Evolutionary conservation across 1,284 basidiomycete genomes (phyloP).

Genomic region (Trichosporon sp.): DNA sequence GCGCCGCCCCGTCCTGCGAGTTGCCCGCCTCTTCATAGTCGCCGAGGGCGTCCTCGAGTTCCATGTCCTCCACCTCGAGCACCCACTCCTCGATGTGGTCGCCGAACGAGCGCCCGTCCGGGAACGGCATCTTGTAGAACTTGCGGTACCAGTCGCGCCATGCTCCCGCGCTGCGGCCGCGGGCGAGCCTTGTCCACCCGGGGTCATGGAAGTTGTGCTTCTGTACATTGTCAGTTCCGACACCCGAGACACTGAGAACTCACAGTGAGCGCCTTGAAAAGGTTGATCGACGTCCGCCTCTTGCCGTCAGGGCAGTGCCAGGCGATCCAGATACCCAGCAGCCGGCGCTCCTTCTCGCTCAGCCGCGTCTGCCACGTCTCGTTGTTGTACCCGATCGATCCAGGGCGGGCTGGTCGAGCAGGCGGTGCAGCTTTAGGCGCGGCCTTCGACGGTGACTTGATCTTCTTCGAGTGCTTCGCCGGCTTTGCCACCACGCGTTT

Average conservation of each 20-base stretch:
- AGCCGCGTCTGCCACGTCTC: background rate
- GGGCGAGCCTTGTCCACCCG: background rate
- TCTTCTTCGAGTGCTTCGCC: background rate
- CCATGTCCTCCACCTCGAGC: background rate
- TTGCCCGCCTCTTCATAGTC: background rate
- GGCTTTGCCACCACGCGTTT: background rate
- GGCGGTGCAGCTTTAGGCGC: background rate
- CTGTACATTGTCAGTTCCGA: background rate
- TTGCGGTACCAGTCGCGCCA: slow-evolving; percentile 8
- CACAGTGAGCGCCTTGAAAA: background rate
- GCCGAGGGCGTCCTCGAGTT: background rate
- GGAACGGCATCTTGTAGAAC: background rate
- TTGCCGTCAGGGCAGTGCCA: slow-evolving; percentile 8
- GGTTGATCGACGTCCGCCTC: background rate
- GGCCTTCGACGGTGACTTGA: background rate
- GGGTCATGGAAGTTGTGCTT: background rate
- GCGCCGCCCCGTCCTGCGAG: background rate
- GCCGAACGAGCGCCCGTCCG: background rate
- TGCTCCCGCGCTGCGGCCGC: background rate
- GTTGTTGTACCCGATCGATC: background rate
- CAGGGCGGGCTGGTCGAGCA: background rate
- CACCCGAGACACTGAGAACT: background rate
- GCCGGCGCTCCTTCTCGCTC: background rate
- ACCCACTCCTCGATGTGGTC: slow-evolving; percentile 1
- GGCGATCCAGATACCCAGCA: background rate